Evolutionary conservation across 345 rosid genomes (phyloP), one percentile per base, ranked within the genome.

Genomic region (Erucastrum elatum): DNA sequence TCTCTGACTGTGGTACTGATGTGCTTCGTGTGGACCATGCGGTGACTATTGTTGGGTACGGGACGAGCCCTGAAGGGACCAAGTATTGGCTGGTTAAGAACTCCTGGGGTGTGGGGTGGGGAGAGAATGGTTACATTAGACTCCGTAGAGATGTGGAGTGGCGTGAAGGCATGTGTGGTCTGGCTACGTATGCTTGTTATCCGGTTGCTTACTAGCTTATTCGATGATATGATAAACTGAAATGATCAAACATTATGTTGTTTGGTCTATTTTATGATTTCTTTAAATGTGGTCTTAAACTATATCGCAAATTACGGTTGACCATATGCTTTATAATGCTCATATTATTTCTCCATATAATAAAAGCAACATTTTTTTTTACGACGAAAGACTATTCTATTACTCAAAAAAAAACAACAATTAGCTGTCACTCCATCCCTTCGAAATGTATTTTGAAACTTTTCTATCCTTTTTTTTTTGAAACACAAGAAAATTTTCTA

Each of bases 101-200:
- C 61, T 90, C 94, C 2, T 88, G 94, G 90, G 91, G 91, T 2
- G 39, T 60, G 0, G 13, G 61, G 16, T 89, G 90, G 90, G 90
- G 90, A 0, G 91, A 90, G 17, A n/a, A 58, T 2, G 91, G 90
- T 33, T 88, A 82, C 34, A 84, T 86, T 31, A 86, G 79, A 88
- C 77, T 88, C 29, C 79, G 77, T 61, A 84, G 87, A 71, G 85
- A 81, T 34, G 37, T 66, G 8, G 53, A 17, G 58, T 75, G 77
- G 33, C 74, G 35, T n/a, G 80, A 86, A 82, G 94, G 91, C 4
- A 82, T 87, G 2, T 90, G 91, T 67, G 88, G 89, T 13, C 13
- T 87, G 37, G 88, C 87, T 34, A 81, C 73, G 79, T 3, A 2
- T 17, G 81, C 86, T 75, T 75, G 69, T 65, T 87, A 81, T 71